Base-by-base conservation (phyloP, 495 filamentous ascomycete species). In the Lasiosphaeria hispida region DNA sequence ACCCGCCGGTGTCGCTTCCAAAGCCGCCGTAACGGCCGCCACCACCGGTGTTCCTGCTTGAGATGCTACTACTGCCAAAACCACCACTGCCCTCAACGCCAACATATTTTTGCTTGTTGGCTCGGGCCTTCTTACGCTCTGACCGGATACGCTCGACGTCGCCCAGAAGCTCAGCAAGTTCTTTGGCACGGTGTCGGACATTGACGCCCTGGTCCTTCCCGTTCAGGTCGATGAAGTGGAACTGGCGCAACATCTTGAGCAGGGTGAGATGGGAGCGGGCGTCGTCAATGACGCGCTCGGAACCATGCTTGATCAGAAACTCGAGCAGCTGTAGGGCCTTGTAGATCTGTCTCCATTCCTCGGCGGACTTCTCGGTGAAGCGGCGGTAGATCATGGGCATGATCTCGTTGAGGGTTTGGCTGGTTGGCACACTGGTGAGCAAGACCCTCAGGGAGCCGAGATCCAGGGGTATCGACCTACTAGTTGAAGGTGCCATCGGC, bases 331-430 rank as follows among this genome's bases (percentile, higher is more conserved):
- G 94, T 17, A 99, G 88, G 48, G 85, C 85, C 81, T 99, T 99
- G 79, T 97, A 99, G 59, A 97, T 99, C 71, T 99, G 94, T 60
- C 95, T 85, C 94, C 94, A 99, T 73, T 99, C 94, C 69, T 99
- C 94, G 43, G 95, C 92, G 15, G 90, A 81, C 76, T 99, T 99
- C 69, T 99, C 94, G 53, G 94, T 99, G 68, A 99, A 99, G 47
- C 94, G 88, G 68, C 95, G 95, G 79, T 99, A 99, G 63, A 99
- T 96, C 90, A 99, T 90, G 45, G 94, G 94, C 94, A 99, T 99
- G 69, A 99, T 97, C 73, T 99, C 94, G 70, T 96, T 97, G 36
- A 99, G 88, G 40, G 92, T 81, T 85, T 96, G 91, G 69, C 94
- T 98, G 64, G 36, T 19, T 3, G 23, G 38, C 50, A n/a, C 45